Percentiles rank a stretch among this genome's conserved stretches.
These are phyloP conservation scores for Xylaria sp. DNA, from an alignment of 2,329 filamentous ascomycete species.

Conservation along the genomic window DNA sequence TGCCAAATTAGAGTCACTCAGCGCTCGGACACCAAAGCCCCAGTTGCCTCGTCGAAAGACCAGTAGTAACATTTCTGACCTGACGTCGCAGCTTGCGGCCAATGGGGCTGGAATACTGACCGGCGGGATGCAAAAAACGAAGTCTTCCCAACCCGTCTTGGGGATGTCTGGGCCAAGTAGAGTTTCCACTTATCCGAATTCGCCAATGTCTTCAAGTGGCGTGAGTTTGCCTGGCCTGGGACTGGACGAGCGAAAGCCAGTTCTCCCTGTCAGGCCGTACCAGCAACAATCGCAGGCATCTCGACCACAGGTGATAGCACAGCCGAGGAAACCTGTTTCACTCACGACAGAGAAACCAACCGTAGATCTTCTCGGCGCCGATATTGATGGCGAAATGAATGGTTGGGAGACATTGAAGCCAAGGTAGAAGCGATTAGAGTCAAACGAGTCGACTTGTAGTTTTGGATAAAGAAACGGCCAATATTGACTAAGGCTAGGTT, in stretches of 20 bases:
- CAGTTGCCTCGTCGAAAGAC: constrained; percentile 45
- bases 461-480: constrained; percentile 5
- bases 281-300: constrained; percentile 36
- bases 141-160: constrained; percentile 20
- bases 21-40: constrained; percentile 43
- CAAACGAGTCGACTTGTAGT: not conserved
- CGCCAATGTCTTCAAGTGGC: constrained; percentile 35
- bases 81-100: constrained; percentile 48
- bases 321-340: constrained; percentile 50
- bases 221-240: constrained; percentile 48
- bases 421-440: constrained; percentile 42
- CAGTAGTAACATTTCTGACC: constrained; percentile 45
- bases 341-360: constrained; percentile 46
- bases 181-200: constrained; percentile 26
- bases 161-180: constrained; percentile 16
- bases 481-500: constrained; percentile 3
- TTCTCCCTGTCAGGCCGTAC: constrained; percentile 44
- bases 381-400: constrained; percentile 59
- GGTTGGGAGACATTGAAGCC: constrained; percentile 69
- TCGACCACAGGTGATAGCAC: constrained; percentile 31
- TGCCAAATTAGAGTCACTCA: constrained; percentile 36
- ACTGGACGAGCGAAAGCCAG: constrained; percentile 47
- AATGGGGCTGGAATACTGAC: constrained; percentile 43
- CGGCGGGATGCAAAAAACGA: constrained; percentile 47
- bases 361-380: constrained; percentile 61